Conservation (phyloP, 1,139 yeast genomes). For the Sporopachydermia cereana region DNA sequence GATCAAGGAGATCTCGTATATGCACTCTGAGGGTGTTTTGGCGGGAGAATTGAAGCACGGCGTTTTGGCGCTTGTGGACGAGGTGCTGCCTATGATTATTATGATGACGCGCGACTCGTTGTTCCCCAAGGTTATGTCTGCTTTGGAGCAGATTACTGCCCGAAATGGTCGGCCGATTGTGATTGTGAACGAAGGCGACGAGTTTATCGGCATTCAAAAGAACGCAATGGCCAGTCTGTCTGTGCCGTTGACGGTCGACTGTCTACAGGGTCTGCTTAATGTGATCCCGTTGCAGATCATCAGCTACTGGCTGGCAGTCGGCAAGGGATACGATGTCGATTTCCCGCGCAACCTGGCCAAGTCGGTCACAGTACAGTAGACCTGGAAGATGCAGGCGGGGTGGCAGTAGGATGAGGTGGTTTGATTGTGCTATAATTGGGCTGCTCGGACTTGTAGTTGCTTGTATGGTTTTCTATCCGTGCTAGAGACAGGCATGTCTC, state of each 20-base stretch:
- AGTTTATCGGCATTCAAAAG: constrained; percentile 33
- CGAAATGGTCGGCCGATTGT: constrained; percentile 96
- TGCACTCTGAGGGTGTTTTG: constrained; percentile 98
- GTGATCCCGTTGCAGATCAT: constrained; percentile 92
- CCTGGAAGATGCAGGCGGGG: too few relatives aligned
- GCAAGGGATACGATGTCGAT: constrained; percentile 93
- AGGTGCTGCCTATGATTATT: constrained; percentile 84
- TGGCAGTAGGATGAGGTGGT: too few relatives aligned
- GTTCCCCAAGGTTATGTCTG: constrained; percentile 92
- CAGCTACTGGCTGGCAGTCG: constrained; percentile 95
- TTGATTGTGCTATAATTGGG: too few relatives aligned
- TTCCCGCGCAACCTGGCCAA: constrained; percentile 98
- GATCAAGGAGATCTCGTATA: constrained; percentile 95
- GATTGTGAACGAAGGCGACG: constrained; percentile 84
- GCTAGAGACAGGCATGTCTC: too few relatives aligned
- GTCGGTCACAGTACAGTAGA: constrained; percentile 94
- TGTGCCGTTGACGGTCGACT: constrained; percentile 93
- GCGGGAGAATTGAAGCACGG: constrained; percentile 99
- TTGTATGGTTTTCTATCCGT: too few relatives aligned
- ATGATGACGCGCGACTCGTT: constrained; percentile 96
- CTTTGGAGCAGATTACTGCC: constrained; percentile 93
- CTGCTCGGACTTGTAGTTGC: too few relatives aligned
- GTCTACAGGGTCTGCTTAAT: constrained; percentile 91
- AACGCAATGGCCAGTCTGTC: constrained; percentile 52
- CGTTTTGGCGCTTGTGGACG: constrained; percentile 93